Conservation (phyloP, 805 yeast species). For the Saccharomycopsis olivae region DNA sequence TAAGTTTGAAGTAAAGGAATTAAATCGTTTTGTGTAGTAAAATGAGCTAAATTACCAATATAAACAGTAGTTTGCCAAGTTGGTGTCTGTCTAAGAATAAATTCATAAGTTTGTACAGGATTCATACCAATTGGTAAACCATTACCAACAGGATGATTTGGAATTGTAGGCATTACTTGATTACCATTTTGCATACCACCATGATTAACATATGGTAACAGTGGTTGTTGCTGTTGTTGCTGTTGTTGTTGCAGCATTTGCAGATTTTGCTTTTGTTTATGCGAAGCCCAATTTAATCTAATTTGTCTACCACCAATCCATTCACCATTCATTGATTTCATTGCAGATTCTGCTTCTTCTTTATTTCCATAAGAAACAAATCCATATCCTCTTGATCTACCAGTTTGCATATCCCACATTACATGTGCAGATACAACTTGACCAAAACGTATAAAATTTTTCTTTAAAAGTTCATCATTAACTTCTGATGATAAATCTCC, state of each 20-base stretch:
- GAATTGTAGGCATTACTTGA: conserved; percentile 3
- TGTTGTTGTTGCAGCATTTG: conserved; percentile 18
- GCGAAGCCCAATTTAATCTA: conserved; percentile 84
- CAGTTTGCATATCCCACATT: conserved; percentile 96
- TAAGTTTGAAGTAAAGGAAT: conserved; percentile 66
- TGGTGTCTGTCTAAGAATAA: conserved; percentile 69
- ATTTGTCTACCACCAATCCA: conserved; percentile 64
- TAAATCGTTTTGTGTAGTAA: conserved; percentile 61
- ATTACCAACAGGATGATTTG: background rate
- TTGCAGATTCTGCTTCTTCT: conserved; percentile 64
- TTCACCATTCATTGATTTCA: conserved; percentile 64
- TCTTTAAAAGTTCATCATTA: conserved; percentile 59
- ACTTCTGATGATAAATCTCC: conserved; percentile 81
- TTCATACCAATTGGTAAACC: conserved; percentile 18
- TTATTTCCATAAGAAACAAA: conserved; percentile 66
- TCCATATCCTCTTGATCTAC: conserved; percentile 86
- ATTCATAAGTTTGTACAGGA: conserved; percentile 51
- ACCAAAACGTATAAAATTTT: conserved; percentile 44
- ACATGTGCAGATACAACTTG: conserved; percentile 77
- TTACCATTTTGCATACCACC: conserved; percentile 16
- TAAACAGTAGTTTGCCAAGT: conserved; percentile 80
- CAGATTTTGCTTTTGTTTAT: conserved; percentile 40
- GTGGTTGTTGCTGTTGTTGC: conserved; percentile 21
- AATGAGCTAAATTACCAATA: conserved; percentile 75
- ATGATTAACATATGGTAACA: conserved; percentile 16